phyloP scores from a whole-genome alignment of 1,139 yeast genomes.

The Yamadazyma triangularis region DNA sequence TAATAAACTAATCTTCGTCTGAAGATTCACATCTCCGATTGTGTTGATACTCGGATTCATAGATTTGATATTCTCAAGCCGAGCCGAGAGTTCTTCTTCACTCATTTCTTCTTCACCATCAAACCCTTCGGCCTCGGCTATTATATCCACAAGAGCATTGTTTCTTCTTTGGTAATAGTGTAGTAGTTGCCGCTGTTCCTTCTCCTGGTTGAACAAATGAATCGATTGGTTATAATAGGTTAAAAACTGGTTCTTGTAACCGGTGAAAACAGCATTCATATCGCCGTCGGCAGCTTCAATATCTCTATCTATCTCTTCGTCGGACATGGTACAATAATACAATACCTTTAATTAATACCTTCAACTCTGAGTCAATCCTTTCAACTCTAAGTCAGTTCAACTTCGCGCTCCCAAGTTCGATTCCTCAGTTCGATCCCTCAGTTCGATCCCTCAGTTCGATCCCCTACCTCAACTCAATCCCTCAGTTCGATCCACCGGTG shows the following conservation, averaged over 20 bases:
- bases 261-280: slow-evolving; percentile 8
- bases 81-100: slow-evolving; percentile 9
- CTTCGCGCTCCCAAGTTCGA: too few relatives aligned
- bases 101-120: slow-evolving; percentile 10
- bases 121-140: slow-evolving; percentile 20
- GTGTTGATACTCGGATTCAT: too few relatives aligned
- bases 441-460: too few relatives aligned
- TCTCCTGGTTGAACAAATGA: slow-evolving; percentile 26
- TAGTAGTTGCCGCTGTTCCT: slow-evolving; percentile 31
- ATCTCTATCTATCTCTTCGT: slow-evolving; percentile 7
- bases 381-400: too few relatives aligned
- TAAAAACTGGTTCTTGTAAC: slow-evolving; percentile 11
- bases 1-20: slow-evolving; percentile 8
- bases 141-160: slow-evolving; percentile 31
- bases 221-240: slow-evolving; percentile 8
- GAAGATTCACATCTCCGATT: too few relatives aligned
- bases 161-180: slow-evolving; percentile 34
- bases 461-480: too few relatives aligned
- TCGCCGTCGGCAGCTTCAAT: slow-evolving; percentile 11
- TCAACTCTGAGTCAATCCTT: too few relatives aligned
- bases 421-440: too few relatives aligned
- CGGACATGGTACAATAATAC: too few relatives aligned
- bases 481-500: too few relatives aligned
- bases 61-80: slow-evolving; percentile 21
- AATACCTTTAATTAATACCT: too few relatives aligned